Conservation (phyloP, 2,329 filamentous ascomycete genomes). For the Xylaria hypoxylon region DNA sequence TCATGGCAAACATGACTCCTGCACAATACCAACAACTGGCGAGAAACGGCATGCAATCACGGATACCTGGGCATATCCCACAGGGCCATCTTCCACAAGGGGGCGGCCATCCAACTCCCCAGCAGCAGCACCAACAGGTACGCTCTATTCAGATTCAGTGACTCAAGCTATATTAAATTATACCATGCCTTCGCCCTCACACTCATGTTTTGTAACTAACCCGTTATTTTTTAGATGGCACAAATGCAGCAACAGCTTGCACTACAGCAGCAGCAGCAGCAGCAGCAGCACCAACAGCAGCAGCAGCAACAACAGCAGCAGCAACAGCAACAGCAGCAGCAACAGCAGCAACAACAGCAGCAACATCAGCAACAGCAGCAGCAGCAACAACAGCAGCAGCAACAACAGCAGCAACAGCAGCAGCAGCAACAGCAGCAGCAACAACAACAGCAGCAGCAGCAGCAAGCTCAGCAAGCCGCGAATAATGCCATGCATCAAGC, state of each 20-base stretch:
- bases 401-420: constrained; percentile 26
- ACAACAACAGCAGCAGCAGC: constrained; percentile 45
- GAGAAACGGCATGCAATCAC: constrained; percentile 51
- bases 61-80: constrained; percentile 58
- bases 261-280: constrained; percentile 30
- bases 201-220: constrained; percentile 13
- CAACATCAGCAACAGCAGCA: constrained; percentile 50
- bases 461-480: constrained; percentile 56
- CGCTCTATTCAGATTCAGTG: constrained; percentile 9
- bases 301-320: constrained; percentile 27
- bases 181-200: background rate
- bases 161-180: background rate
- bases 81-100: constrained; percentile 52
- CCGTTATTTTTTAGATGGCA: constrained; percentile 44
- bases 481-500: constrained; percentile 57
- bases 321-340: constrained; percentile 28
- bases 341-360: constrained; percentile 33
- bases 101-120: constrained; percentile 46
- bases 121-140: constrained; percentile 50
- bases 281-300: constrained; percentile 46
- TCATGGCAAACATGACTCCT: constrained; percentile 56
- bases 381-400: constrained; percentile 45
- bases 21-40: constrained; percentile 57
- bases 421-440: constrained; percentile 33
- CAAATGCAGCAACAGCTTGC: constrained; percentile 41